Conservation (phyloP, 495 filamentous ascomycete genomes). For the Achaetomiella virescens region DNA sequence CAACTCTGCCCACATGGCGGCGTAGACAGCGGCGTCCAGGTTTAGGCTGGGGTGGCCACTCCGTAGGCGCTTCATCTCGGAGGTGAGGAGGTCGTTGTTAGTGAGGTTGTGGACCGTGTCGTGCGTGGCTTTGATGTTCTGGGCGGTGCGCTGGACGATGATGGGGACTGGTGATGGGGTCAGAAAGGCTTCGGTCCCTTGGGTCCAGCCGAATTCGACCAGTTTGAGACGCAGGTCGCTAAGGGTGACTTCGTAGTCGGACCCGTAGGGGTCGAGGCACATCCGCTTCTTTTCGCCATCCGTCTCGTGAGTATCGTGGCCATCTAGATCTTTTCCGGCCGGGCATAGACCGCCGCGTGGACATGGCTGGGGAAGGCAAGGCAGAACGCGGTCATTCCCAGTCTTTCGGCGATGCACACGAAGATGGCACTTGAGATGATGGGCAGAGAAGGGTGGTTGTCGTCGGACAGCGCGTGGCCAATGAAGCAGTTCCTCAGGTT, state of each 20-base stretch:
- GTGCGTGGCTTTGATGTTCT: conserved; percentile 63
- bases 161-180: conserved; percentile 52
- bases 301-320: conserved; percentile 23
- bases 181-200: conserved; percentile 52
- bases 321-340: conserved; percentile 57
- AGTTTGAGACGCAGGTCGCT: conserved; percentile 55
- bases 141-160: conserved; percentile 68
- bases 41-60: conserved; percentile 40
- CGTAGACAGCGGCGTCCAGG: conserved; percentile 65
- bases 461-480: conserved; percentile 64
- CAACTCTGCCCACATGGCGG: conserved; percentile 67
- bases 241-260: conserved; percentile 56
- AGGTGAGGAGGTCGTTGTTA: conserved; percentile 3
- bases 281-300: conserved; percentile 47
- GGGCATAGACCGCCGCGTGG: conserved; percentile 61
- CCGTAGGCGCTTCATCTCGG: conserved; percentile 34
- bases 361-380: conserved; percentile 78
- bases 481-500: conserved; percentile 80
- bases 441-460: conserved; percentile 65
- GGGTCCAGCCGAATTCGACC: conserved; percentile 53
- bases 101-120: conserved; percentile 27
- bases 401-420: conserved; percentile 40
- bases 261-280: conserved; percentile 80
- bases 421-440: conserved; percentile 62
- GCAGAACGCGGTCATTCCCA: conserved; percentile 65